Evolutionary conservation across 106 monocot genomes (phyloP).

Genomic region (Platanthera zijinensis): DNA sequence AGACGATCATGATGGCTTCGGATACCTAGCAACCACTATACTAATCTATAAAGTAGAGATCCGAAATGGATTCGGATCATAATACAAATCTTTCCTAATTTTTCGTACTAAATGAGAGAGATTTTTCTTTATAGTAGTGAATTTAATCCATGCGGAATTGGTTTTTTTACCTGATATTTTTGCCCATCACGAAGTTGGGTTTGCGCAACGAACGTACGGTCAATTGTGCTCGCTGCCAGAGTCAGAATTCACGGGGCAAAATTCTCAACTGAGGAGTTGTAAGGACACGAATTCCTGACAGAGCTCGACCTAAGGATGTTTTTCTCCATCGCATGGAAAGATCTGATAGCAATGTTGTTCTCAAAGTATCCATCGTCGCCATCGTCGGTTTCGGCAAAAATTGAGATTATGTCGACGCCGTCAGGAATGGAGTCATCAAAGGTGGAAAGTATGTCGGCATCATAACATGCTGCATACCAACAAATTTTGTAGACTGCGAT

Average conservation of each 20-base stretch:
- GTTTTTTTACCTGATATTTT: background rate
- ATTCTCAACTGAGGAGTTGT: background rate
- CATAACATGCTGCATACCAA: background rate
- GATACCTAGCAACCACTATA: too few relatives aligned
- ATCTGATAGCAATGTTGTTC: too few relatives aligned
- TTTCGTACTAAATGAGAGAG: too few relatives aligned
- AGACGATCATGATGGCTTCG: too few relatives aligned
- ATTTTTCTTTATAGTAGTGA: too few relatives aligned
- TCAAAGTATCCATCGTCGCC: background rate
- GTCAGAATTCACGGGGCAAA: slow-evolving; percentile 23
- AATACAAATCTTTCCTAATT: too few relatives aligned
- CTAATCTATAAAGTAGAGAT: too few relatives aligned
- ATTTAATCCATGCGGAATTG: background rate
- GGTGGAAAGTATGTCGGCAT: slow-evolving; percentile 13
- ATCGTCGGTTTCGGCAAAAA: slow-evolving; percentile 5
- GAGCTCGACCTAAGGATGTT: background rate
- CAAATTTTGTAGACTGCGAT: slow-evolving; percentile 24
- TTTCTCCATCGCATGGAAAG: background rate
- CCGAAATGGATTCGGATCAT: too few relatives aligned
- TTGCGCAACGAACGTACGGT: slow-evolving; percentile 7
- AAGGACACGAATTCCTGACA: background rate
- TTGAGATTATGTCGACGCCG: slow-evolving; percentile 27
- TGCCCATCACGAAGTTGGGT: background rate
- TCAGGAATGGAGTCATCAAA: slow-evolving; percentile 20
- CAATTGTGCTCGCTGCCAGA: slow-evolving; percentile 20